Evolutionary conservation across 257 asterid genomes (phyloP), one percentile per base, ranked within the genome.

Genomic region (Paraleonurus japonicus): DNA sequence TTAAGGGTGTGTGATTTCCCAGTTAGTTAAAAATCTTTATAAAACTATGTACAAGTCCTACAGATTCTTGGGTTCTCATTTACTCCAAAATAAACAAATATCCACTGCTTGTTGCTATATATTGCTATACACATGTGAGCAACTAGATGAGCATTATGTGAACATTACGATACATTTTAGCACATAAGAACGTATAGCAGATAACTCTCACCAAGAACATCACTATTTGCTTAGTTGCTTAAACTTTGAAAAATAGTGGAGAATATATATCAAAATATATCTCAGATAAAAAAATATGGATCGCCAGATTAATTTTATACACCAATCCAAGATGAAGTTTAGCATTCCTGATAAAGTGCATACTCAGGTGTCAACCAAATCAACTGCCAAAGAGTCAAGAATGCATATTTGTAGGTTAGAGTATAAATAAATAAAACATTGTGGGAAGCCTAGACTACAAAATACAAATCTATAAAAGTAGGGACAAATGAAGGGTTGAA

Each of bases 391-490:
- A 15, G 39, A 55, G 62, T 63, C 51, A 28, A n/a, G n/a, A n/a
- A n/a, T n/a, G n/a, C n/a, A n/a, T n/a, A 61, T 13, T 48, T 47
- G 8, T 13, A 61, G 51, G 58, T 47, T 33, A 45, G 37, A 57
- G 57, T 23, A 27, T 27, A 50, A 32, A 66, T 12, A 60, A 4
- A 33, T 22, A 47, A 59, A 22, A 3, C 13, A 3, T 27, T 17
- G 27, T 33, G 72, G 27, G 32, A 67, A 53, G 43, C 73, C 50
- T 45, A 62, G 30, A 71, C n/a, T n/a, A n/a, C n/a, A n/a, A n/a
- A n/a, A 62, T 48, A 61, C n/a, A 58, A 45, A 15, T 24, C 32
- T 9, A 53, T 10, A 17, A 33, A 65, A 26, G 28, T 58, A 71
- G 54, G 54, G 1, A 35, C 0, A 2, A 12, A 35, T 8, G 43